Evolutionary conservation across 73 alveolate species (phyloP).

Genomic region (Uronychia binucleata): DNA sequence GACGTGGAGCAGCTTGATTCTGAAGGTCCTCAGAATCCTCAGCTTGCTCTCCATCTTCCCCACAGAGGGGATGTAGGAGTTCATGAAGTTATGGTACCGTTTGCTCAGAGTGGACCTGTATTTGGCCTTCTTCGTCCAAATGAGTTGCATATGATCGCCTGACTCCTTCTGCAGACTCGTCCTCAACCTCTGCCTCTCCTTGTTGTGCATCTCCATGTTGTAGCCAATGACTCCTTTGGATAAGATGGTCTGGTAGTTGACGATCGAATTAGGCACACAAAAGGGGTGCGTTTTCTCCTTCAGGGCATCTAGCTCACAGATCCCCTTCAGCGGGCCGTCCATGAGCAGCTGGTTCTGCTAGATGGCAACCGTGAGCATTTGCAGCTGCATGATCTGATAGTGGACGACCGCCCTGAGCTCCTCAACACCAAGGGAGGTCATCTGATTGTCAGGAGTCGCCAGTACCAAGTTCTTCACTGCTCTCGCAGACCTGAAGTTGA

Average conservation of each 20-base stretch:
- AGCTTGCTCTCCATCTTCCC: slow-evolving; percentile 25
- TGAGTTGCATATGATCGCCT: slow-evolving; percentile 29
- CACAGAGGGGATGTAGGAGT: neutral
- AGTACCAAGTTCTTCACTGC: slow-evolving; percentile 5
- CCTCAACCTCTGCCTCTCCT: slow-evolving; percentile 27
- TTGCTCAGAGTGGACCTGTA: slow-evolving; percentile 16
- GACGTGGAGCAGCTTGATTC: slow-evolving; percentile 37
- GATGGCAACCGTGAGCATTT: slow-evolving; percentile 26
- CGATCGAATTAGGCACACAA: slow-evolving; percentile 31
- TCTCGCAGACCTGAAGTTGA: slow-evolving; percentile 23
- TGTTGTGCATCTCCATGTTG: slow-evolving; percentile 15
- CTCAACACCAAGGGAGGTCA: slow-evolving; percentile 46
- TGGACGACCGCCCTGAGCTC: slow-evolving; percentile 47
- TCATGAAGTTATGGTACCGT: slow-evolving; percentile 8
- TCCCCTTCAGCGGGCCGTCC: slow-evolving; percentile 32
- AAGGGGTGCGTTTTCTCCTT: slow-evolving; percentile 13
- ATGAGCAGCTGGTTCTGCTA: slow-evolving; percentile 4
- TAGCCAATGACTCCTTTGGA: slow-evolving; percentile 42
- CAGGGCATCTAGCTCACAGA: slow-evolving; percentile 27
- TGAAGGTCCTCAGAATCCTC: slow-evolving; percentile 35
- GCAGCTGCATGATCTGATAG: slow-evolving; percentile 31
- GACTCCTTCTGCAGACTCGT: slow-evolving; percentile 18
- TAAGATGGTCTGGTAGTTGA: slow-evolving; percentile 7
- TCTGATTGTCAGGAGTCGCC: neutral
- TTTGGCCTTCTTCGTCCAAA: slow-evolving; percentile 20